A percentile compares a stretch with the other conserved stretches of the same genome.
Evolutionary conservation across 306 rosid genomes (phyloP).

Genomic region (Purshia tridentata): DNA sequence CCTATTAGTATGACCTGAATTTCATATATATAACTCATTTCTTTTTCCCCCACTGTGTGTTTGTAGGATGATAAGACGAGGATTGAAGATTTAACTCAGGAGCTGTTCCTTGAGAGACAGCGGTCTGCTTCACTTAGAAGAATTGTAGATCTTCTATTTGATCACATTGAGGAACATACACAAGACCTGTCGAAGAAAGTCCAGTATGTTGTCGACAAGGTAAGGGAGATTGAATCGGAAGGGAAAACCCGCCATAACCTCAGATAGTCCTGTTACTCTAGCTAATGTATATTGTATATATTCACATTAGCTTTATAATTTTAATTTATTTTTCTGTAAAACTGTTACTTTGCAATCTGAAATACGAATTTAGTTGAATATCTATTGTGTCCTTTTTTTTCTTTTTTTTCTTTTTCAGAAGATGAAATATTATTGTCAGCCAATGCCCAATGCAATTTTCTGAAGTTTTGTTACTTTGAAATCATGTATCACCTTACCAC

Average conservation of each 20-base stretch:
- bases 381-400: too few species aligned
- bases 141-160: conserved; percentile 32
- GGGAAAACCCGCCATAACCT: conserved; percentile 14
- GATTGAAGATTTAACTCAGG: conserved; percentile 31
- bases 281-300: conserved; percentile 12
- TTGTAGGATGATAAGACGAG: conserved; percentile 26
- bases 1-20: neutral
- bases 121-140: conserved; percentile 37
- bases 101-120: conserved; percentile 38
- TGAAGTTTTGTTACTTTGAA: too few species aligned
- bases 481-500: too few species aligned
- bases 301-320: neutral
- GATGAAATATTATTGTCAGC: too few species aligned
- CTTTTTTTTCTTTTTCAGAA: too few species aligned
- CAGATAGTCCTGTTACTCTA: neutral
- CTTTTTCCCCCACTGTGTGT: neutral
- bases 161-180: conserved; percentile 34
- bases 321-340: neutral
- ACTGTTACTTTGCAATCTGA: neutral
- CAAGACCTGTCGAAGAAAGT: conserved; percentile 31
- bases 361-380: neutral
- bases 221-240: conserved; percentile 32
- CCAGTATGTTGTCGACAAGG: conserved; percentile 22
- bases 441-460: too few species aligned
- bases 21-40: neutral